A percentile compares a stretch with the other conserved stretches of the same genome.
phyloP scores from a whole-genome alignment of 768 basidiomycete species.

The Podaxis pistillaris region DNA sequence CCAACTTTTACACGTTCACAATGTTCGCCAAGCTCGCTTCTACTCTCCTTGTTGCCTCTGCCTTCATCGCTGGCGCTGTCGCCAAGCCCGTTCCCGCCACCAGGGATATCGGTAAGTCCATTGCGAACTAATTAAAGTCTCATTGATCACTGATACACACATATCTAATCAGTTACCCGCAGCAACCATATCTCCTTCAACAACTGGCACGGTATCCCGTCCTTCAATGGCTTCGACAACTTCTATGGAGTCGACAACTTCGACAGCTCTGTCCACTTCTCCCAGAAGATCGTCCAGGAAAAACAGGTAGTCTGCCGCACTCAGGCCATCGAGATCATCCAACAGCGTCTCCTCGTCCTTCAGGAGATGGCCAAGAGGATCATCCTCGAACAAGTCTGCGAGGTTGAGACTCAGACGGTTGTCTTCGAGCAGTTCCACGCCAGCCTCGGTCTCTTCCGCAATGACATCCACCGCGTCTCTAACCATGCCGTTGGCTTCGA shows the following conservation, averaged over 20 bases:
- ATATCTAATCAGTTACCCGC: conserved; percentile 5
- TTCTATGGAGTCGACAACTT: conserved; percentile 38
- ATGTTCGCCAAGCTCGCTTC: conserved; percentile 23
- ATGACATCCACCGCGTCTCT: conserved; percentile 29
- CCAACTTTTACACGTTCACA: conserved; percentile 16
- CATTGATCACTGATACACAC: neutral
- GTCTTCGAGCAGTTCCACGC: conserved; percentile 34
- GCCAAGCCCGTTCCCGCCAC: conserved; percentile 17
- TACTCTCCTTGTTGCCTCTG: conserved; percentile 19
- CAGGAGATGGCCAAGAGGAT: conserved; percentile 37
- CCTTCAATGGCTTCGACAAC: conserved; percentile 32
- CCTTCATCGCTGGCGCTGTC: conserved; percentile 19
- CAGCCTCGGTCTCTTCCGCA: conserved; percentile 26
- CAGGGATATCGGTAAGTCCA: conserved; percentile 1
- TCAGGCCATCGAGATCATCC: conserved; percentile 29
- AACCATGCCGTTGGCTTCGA: conserved; percentile 33
- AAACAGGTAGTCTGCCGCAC: conserved; percentile 30
- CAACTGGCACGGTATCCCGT: conserved; percentile 32
- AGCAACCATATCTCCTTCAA: conserved; percentile 28
- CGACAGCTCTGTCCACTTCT: conserved; percentile 28
- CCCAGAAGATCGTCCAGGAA: conserved; percentile 32
- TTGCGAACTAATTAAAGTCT: neutral
- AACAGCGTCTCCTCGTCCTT: conserved; percentile 41
- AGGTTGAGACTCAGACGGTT: conserved; percentile 35
- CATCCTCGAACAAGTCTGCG: conserved; percentile 32